Conservation (phyloP, 2,329 filamentous ascomycete species). For the Chaetomium sp. region DNA sequence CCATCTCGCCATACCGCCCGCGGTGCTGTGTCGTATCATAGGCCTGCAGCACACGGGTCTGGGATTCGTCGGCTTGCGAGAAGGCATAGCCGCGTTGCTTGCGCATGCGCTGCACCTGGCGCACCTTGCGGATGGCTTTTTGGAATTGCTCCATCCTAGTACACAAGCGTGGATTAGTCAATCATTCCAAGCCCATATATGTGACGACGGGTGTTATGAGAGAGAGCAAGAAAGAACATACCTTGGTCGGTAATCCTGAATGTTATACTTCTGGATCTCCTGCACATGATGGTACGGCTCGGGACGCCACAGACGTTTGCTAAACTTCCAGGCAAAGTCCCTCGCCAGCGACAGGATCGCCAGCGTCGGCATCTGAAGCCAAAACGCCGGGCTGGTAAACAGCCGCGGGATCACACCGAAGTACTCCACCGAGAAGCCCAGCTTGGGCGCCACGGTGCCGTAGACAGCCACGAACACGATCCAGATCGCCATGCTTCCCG, state of each 20-base stretch:
- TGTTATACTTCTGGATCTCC: slow-evolving; percentile 99
- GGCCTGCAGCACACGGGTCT: slow-evolving; percentile 89
- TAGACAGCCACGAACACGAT: slow-evolving; percentile 84
- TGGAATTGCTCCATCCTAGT: slow-evolving; percentile 97
- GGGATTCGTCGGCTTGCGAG: slow-evolving; percentile 92
- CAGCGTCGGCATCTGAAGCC: slow-evolving; percentile 78
- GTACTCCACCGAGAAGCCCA: slow-evolving; percentile 78
- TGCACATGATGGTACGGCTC: slow-evolving; percentile 97
- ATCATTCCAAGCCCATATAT: slow-evolving; percentile 1
- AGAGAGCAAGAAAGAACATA: slow-evolving; percentile 37
- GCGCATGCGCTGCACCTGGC: slow-evolving; percentile 97
- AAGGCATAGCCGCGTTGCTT: slow-evolving; percentile 99
- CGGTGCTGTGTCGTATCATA: slow-evolving; percentile 94
- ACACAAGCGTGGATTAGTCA: background rate
- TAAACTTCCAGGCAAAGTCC: slow-evolving; percentile 96
- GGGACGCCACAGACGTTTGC: slow-evolving; percentile 93
- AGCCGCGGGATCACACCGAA: slow-evolving; percentile 74
- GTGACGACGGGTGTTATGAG: slow-evolving; percentile 6
- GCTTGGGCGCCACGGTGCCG: slow-evolving; percentile 74
- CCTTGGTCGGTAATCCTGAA: slow-evolving; percentile 96
- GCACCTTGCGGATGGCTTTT: slow-evolving; percentile 96
- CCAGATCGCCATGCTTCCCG: slow-evolving; percentile 88
- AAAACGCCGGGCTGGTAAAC: slow-evolving; percentile 79
- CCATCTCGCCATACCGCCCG: slow-evolving; percentile 94
- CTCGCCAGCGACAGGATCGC: slow-evolving; percentile 75